Conservation (phyloP, 2,329 filamentous ascomycete species). For the Fonsecaea pedrosoi region DNA sequence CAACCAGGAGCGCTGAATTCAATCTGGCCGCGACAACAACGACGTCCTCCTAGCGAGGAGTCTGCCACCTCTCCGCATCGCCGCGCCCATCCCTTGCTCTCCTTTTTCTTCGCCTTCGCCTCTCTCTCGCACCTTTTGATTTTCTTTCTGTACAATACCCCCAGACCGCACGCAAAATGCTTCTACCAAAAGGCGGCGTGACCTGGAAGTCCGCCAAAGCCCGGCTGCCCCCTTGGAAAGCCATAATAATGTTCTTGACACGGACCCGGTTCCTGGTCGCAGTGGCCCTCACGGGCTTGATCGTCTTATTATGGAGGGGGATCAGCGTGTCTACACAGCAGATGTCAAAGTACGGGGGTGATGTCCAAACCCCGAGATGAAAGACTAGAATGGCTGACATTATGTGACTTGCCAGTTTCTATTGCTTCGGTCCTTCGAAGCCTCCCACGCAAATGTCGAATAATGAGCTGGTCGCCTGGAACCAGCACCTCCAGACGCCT, state of each 20-base stretch:
- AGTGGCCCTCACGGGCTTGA: slow-evolving; percentile 70
- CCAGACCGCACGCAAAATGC: slow-evolving; percentile 64
- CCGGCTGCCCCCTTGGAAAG: slow-evolving; percentile 77
- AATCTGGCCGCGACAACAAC: slow-evolving; percentile 31
- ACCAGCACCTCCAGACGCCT: slow-evolving; percentile 84
- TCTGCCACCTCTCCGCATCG: slow-evolving; percentile 4
- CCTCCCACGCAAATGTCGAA: slow-evolving; percentile 94
- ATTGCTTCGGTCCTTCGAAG: slow-evolving; percentile 94
- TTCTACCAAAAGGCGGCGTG: slow-evolving; percentile 86
- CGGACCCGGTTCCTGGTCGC: slow-evolving; percentile 79
- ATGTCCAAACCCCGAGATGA: background rate
- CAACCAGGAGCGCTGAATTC: slow-evolving; percentile 6
- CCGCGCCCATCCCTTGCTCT: slow-evolving; percentile 12
- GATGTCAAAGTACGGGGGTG: slow-evolving; percentile 78
- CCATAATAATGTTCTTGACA: slow-evolving; percentile 72
- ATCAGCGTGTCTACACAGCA: slow-evolving; percentile 80
- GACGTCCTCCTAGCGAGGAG: slow-evolving; percentile 33
- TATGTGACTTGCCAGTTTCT: slow-evolving; percentile 69
- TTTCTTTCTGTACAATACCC: slow-evolving; percentile 9
- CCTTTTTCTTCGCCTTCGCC: slow-evolving; percentile 7
- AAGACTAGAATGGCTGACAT: slow-evolving; percentile 21
- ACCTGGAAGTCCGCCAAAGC: slow-evolving; percentile 91
- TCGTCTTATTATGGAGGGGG: slow-evolving; percentile 87
- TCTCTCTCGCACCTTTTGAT: slow-evolving; percentile 9
- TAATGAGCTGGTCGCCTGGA: slow-evolving; percentile 91